phyloP scores from a whole-genome alignment of 176 grass and related monocot species.

The Carex scoparia region DNA sequence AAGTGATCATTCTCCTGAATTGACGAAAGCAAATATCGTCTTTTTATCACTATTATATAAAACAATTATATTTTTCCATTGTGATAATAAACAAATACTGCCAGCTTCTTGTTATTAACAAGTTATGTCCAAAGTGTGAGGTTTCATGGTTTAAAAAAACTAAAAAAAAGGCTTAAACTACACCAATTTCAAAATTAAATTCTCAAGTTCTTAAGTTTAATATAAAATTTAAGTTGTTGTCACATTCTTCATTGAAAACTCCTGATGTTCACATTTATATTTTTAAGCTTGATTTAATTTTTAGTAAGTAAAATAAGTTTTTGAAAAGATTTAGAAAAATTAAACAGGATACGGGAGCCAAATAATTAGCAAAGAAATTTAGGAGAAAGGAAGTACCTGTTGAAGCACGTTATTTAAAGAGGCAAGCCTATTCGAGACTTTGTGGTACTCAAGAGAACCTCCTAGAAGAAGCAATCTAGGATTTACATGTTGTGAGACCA shows the following conservation, averaged over 20 bases:
- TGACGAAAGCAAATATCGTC: background rate
- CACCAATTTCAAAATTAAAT: background rate
- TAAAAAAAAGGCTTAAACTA: background rate
- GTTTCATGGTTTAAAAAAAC: background rate
- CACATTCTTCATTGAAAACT: background rate
- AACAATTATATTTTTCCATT: conserved; percentile 10
- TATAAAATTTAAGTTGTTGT: too few species aligned
- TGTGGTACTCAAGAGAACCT: conserved; percentile 81
- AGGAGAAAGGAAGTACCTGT: conserved; percentile 39
- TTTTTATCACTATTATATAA: conserved; percentile 8
- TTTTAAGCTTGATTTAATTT: background rate
- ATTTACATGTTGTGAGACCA: conserved; percentile 65
- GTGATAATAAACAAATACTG: conserved; percentile 13
- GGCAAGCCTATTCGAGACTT: conserved; percentile 65
- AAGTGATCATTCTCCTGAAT: conserved; percentile 73
- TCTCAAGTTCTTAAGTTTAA: background rate
- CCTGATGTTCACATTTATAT: background rate
- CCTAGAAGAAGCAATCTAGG: conserved; percentile 82
- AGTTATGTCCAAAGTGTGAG: background rate
- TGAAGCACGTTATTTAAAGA: conserved; percentile 73
- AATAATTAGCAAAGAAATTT: background rate
- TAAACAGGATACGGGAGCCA: background rate
- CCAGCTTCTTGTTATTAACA: background rate
- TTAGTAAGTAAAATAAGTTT: background rate
- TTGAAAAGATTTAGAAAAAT: background rate